Conservation (phyloP, 2,329 filamentous ascomycete genomes). For the Exophiala aquamarina region DNA sequence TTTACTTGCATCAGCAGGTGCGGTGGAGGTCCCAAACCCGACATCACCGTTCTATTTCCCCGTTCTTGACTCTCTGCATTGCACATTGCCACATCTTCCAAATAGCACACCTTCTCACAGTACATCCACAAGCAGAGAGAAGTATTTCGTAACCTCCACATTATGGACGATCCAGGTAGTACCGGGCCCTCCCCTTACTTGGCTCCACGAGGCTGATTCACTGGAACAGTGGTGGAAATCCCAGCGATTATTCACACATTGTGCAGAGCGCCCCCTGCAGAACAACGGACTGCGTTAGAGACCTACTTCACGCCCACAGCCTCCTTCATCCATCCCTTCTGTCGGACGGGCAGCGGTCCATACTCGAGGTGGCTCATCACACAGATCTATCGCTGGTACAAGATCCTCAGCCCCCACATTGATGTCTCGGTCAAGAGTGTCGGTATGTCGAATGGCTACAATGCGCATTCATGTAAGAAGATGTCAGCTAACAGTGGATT, state of each 20-base stretch:
- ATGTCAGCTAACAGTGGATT: background rate
- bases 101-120: too few species aligned
- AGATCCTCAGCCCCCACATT: slow-evolving; percentile 75
- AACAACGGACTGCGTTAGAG: slow-evolving; percentile 66
- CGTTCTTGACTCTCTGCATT: too few species aligned
- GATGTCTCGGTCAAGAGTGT: slow-evolving; percentile 64
- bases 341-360: slow-evolving; percentile 59
- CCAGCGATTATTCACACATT: slow-evolving; percentile 65
- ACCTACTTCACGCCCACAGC: slow-evolving; percentile 73
- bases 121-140: background rate
- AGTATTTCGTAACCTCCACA: background rate
- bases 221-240: slow-evolving; percentile 50
- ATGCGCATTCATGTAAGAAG: background rate
- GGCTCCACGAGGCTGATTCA: background rate
- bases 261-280: slow-evolving; percentile 63
- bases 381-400: slow-evolving; percentile 79
- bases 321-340: slow-evolving; percentile 76
- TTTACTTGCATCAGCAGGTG: too few species aligned
- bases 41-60: too few species aligned
- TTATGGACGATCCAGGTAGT: slow-evolving; percentile 26
- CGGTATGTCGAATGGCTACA: slow-evolving; percentile 39
- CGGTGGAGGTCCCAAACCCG: too few species aligned
- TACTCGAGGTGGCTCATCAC: slow-evolving; percentile 68
- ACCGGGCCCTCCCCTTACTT: background rate
- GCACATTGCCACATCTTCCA: too few species aligned